Base-by-base conservation (phyloP, 192 early-diverging fungal species). In the Phycomyces nitens region DNA sequence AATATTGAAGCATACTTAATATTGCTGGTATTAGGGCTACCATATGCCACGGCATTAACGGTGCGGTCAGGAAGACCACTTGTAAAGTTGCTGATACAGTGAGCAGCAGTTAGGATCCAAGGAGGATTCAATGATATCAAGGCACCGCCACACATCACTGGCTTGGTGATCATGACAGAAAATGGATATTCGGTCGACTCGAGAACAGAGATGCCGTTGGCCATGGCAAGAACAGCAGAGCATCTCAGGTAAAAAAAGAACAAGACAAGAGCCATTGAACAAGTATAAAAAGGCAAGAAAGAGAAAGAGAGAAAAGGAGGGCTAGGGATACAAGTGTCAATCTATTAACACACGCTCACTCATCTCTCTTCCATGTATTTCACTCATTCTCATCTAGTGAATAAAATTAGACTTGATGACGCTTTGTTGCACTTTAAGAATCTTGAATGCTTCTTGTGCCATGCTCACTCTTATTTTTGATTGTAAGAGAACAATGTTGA, bases 71-170 rank as follows among this genome's bases (percentile, higher is more conserved):
- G 29, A 34, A 34, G 29, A 5, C 29, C 29, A 50, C 21, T 50
- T 9, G 49, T 16, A 50, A 20, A 50, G 49, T 50, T 22, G n/a
- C 21, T 50, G 49, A 50, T 50, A 50, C 64, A 65, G 15, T 65
- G 56, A n/a, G 64, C 60, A 39, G 60, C 60, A 1, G 60, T 62
- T 1, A 62, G 50, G 0, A 62, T 22, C 60, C 60, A 62, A 21
- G 64, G 41, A 1, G 64, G 53, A 38, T 65, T 42, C 14, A 58
- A 43, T 53, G 53, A 65, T 12, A 65, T 24, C 6, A 65, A 50
- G 6, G 43, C 41, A 23, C 42, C 53, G 40, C 53, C 63, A 56
- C 63, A 65, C 5, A 65, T 39, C 9, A 34, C 18, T 24, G 63
- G 55, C 18, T 58, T 26, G 3, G 39, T 23, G 10, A 57, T 40